These are phyloP conservation scores for Knufia fluminis DNA, from an alignment of 2,329 filamentous ascomycete genomes.

Conservation along the genomic window DNA sequence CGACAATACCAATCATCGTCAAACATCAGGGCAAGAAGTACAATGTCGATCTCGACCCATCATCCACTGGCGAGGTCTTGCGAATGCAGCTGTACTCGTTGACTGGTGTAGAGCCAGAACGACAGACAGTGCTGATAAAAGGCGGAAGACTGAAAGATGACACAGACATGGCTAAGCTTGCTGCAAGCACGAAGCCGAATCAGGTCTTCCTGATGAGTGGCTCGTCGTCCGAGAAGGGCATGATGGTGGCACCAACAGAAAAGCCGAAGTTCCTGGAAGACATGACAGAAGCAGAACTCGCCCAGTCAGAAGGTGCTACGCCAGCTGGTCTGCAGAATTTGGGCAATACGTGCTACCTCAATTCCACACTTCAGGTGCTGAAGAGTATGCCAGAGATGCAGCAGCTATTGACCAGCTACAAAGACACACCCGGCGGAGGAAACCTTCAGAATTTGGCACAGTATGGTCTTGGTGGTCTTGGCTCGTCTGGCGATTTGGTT, in stretches of 20 bases:
- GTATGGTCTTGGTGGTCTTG: constrained; percentile 50
- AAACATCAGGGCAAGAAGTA: constrained; percentile 95
- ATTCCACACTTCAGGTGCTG: constrained; percentile 89
- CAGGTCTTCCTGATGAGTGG: constrained; percentile 96
- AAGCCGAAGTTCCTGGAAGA: constrained; percentile 86
- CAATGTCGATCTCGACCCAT: constrained; percentile 81
- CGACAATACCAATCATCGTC: constrained; percentile 58
- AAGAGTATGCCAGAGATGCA: constrained; percentile 86
- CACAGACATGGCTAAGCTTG: constrained; percentile 71
- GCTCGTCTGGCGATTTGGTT: constrained; percentile 60
- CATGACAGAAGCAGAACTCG: constrained; percentile 90
- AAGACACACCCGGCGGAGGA: constrained; percentile 24
- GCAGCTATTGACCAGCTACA: constrained; percentile 61
- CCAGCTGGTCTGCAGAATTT: constrained; percentile 85
- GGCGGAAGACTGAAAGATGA: constrained; percentile 94
- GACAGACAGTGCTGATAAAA: constrained; percentile 93
- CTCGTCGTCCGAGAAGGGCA: constrained; percentile 55
- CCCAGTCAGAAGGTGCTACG: constrained; percentile 70
- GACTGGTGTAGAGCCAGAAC: constrained; percentile 89
- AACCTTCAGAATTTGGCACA: constrained; percentile 40
- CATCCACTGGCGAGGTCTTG: constrained; percentile 79
- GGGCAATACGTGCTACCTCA: constrained; percentile 97
- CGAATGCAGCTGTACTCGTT: constrained; percentile 93
- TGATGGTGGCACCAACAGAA: constrained; percentile 63
- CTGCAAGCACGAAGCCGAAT: constrained; percentile 61